phyloP scores from a whole-genome alignment of 2,329 filamentous ascomycete genomes.

The Herpomyces periplanetae region DNA sequence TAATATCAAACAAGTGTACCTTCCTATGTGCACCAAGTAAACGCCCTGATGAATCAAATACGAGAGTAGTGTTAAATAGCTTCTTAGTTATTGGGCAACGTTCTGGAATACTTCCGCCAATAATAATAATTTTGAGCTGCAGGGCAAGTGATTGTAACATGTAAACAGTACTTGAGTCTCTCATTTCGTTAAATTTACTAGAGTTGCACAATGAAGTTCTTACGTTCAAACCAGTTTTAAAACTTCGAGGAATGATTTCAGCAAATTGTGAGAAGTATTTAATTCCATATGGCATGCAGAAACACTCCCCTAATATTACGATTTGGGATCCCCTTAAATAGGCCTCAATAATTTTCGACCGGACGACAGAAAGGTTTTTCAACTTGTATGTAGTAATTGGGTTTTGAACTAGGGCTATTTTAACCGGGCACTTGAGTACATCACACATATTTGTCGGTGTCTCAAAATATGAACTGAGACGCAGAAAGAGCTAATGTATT shows the following conservation, averaged over 20 bases:
- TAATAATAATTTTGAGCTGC: conserved; percentile 36
- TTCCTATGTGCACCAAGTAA: conserved; percentile 68
- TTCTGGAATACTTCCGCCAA: conserved; percentile 80
- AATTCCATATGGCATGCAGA: conserved; percentile 87
- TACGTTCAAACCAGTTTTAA: too few species aligned
- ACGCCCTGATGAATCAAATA: conserved; percentile 36
- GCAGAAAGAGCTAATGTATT: too few species aligned
- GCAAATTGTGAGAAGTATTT: conserved; percentile 70
- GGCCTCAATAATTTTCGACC: conserved; percentile 43
- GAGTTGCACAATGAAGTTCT: too few species aligned
- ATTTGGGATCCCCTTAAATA: conserved; percentile 35
- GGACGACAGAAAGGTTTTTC: conserved; percentile 41
- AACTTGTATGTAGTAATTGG: conserved; percentile 32
- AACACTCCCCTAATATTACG: conserved; percentile 82
- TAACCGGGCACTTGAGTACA: conserved; percentile 8
- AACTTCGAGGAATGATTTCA: too few species aligned
- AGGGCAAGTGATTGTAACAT: conserved; percentile 39
- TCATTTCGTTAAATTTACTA: conserved; percentile 28
- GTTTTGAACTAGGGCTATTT: conserved; percentile 6
- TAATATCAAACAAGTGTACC: conserved; percentile 84
- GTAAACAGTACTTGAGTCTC: conserved; percentile 45
- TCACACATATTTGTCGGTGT: too few species aligned
- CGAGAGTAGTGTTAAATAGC: conserved; percentile 65
- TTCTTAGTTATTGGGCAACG: conserved; percentile 17
- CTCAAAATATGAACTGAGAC: too few species aligned